Conservation (phyloP, 441 rosid genomes). For the Breynia disticha region DNA sequence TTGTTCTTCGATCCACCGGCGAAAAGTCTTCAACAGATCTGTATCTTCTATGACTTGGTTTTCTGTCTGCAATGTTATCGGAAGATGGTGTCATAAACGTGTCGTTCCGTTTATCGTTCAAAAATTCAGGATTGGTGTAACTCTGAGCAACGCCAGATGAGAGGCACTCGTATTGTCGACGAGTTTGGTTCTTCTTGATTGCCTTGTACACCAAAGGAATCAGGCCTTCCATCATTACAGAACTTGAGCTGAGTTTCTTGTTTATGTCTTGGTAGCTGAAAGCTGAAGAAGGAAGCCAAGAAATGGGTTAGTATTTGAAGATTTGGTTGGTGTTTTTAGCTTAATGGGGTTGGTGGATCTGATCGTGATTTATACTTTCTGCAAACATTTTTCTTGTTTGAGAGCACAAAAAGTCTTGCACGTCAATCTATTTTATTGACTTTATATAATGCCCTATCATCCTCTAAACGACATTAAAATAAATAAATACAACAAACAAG, state of each 20-base stretch:
- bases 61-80: slow-evolving; percentile 2
- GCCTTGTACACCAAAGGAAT: slow-evolving; percentile 58
- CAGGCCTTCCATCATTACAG: slow-evolving; percentile 57
- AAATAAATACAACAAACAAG: too few relatives aligned
- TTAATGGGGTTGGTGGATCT: slow-evolving; percentile 17
- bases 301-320: neutral
- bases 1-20: neutral
- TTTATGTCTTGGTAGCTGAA: neutral
- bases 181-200: slow-evolving; percentile 41
- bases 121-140: slow-evolving; percentile 26
- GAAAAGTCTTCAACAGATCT: slow-evolving; percentile 42
- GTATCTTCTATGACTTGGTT: slow-evolving; percentile 29
- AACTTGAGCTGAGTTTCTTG: neutral
- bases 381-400: neutral
- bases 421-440: slow-evolving; percentile 11
- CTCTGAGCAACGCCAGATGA: slow-evolving; percentile 36
- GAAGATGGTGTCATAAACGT: neutral
- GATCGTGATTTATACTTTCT: slow-evolving; percentile 10
- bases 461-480: too few relatives aligned
- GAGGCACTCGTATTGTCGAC: slow-evolving; percentile 53
- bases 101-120: slow-evolving; percentile 1
- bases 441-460: too few relatives aligned
- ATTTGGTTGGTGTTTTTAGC: neutral
- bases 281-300: too few relatives aligned
- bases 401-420: slow-evolving; percentile 14